phyloP scores from a whole-genome alignment of 2,329 filamentous ascomycete genomes.

The Lecanicillium sp. region DNA sequence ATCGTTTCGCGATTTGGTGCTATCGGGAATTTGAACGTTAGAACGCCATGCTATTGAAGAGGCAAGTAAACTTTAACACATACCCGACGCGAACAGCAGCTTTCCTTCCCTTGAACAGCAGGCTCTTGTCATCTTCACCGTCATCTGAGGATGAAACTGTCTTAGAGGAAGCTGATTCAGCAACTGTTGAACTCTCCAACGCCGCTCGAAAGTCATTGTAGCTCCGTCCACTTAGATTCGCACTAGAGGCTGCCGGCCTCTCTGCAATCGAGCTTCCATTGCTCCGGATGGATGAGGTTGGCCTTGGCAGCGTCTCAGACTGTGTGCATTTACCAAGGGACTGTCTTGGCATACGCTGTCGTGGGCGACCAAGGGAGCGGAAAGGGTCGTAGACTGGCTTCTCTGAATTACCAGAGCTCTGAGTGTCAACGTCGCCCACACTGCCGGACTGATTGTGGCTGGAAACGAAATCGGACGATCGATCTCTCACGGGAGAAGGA shows the following conservation, averaged over 20 bases:
- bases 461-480: conserved; percentile 6
- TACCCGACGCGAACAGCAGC: conserved; percentile 22
- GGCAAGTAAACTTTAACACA: conserved; percentile 8
- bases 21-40: conserved; percentile 18
- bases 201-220: conserved; percentile 20
- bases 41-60: neutral
- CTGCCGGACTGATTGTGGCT: neutral
- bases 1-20: conserved; percentile 32
- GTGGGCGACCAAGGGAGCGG: conserved; percentile 11
- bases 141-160: conserved; percentile 21
- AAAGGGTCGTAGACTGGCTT: conserved; percentile 15
- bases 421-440: too few species aligned
- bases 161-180: conserved; percentile 9
- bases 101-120: conserved; percentile 31
- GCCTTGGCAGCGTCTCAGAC: conserved; percentile 22
- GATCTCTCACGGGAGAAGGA: conserved; percentile 41
- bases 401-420: neutral
- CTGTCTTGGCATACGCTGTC: conserved; percentile 14
- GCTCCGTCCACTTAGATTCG: conserved; percentile 15
- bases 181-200: conserved; percentile 6
- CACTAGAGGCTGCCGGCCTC: conserved; percentile 15
- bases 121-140: conserved; percentile 24
- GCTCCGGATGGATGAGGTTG: conserved; percentile 14
- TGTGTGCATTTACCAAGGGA: conserved; percentile 21
- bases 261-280: conserved; percentile 14